A percentile compares a stretch with the other conserved stretches of the same genome.
Evolutionary conservation across 2,329 filamentous ascomycete genomes (phyloP).

Genomic region (Trichothecium roseum): DNA sequence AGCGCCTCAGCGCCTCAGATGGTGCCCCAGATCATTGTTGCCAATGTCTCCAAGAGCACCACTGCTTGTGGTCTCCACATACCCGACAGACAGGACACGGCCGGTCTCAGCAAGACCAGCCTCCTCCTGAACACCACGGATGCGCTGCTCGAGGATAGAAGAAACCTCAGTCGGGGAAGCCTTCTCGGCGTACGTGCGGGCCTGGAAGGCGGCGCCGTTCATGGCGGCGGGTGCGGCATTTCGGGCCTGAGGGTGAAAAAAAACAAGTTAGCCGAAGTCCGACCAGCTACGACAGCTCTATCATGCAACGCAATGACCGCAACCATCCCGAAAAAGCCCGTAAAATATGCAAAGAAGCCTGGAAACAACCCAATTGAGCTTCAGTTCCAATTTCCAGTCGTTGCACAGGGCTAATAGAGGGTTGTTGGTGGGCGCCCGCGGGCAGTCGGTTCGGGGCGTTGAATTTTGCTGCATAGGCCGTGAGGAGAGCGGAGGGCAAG

Average conservation of each 20-base stretch:
- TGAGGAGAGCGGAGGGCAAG: slow-evolving; percentile 19
- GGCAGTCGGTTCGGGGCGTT: slow-evolving; percentile 21
- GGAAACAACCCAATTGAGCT: slow-evolving; percentile 24
- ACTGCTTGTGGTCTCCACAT: slow-evolving; percentile 38
- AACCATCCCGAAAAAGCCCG: slow-evolving; percentile 23
- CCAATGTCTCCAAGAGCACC: too few species aligned
- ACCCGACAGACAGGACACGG: slow-evolving; percentile 97
- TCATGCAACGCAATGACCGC: slow-evolving; percentile 14
- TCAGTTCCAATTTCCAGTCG: slow-evolving; percentile 17
- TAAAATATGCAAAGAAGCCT: slow-evolving; percentile 7
- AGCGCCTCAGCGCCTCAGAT: too few species aligned
- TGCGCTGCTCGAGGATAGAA: slow-evolving; percentile 98
- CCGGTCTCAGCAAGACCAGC: slow-evolving; percentile 94
- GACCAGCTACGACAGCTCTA: slow-evolving; percentile 13
- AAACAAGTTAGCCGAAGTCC: slow-evolving; percentile 44
- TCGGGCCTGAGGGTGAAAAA: slow-evolving; percentile 62
- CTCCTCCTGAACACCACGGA: slow-evolving; percentile 97
- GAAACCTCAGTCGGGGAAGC: slow-evolving; percentile 96
- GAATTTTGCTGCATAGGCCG: slow-evolving; percentile 13
- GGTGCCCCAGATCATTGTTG: too few species aligned
- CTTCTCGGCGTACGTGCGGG: slow-evolving; percentile 89
- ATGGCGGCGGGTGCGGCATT: slow-evolving; percentile 70
- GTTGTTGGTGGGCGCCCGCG: slow-evolving; percentile 30
- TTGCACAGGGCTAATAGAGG: slow-evolving; percentile 23
- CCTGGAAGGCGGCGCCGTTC: slow-evolving; percentile 59